Percentiles rank a stretch among this genome's conserved stretches.
phyloP scores from a whole-genome alignment of 306 rosid species.

The Vicia villosa region DNA sequence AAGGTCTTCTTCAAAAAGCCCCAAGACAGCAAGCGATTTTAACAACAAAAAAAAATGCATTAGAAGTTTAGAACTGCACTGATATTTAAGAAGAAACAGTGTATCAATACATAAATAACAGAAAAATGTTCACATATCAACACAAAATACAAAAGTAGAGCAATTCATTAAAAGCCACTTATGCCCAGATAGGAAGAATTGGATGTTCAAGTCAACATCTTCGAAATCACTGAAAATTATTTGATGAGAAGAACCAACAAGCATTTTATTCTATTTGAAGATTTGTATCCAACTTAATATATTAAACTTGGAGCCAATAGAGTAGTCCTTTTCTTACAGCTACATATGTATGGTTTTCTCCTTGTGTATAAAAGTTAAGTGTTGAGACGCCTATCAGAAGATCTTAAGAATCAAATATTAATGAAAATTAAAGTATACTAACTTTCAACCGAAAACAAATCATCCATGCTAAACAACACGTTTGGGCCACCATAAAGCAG shows the following conservation, averaged over 20 bases:
- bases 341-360: background rate
- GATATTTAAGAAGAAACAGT: slow-evolving; percentile 9
- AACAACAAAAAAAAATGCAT: slow-evolving; percentile 9
- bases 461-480: slow-evolving; percentile 23
- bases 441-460: background rate
- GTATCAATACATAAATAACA: background rate
- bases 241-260: background rate
- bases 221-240: slow-evolving; percentile 2
- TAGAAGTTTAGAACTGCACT: slow-evolving; percentile 21
- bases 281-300: background rate
- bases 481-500: slow-evolving; percentile 7
- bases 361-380: background rate
- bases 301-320: background rate
- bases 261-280: slow-evolving; percentile 14
- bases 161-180: slow-evolving; percentile 17
- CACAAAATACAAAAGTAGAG: background rate
- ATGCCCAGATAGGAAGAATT: slow-evolving; percentile 11
- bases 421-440: no score
- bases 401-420: no score
- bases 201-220: slow-evolving; percentile 12
- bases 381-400: no score
- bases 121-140: background rate
- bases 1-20: slow-evolving; percentile 75
- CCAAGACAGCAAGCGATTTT: slow-evolving; percentile 64
- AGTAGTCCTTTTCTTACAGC: background rate